Percentiles rank a stretch among this genome's conserved stretches.
These are phyloP conservation scores for Puccinellia tenuiflora DNA, from an alignment of 176 grass and related monocot genomes.

Conservation along the genomic window DNA sequence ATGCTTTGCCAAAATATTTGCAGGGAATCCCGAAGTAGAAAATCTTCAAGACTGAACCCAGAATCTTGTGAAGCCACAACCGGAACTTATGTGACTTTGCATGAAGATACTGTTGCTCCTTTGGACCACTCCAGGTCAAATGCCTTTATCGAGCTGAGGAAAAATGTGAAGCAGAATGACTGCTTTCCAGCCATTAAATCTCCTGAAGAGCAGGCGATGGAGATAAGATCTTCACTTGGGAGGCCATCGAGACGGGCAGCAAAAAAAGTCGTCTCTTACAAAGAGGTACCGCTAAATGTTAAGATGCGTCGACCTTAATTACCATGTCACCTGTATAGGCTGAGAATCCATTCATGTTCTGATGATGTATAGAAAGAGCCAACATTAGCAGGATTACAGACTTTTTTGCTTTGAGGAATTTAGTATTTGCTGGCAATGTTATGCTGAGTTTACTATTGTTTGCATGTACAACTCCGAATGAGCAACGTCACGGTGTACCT, in stretches of 20 bases:
- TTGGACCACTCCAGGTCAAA: not conserved
- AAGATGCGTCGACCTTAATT: constrained; percentile 44
- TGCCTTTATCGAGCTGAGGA: not conserved
- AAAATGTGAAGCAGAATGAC: too few relatives aligned
- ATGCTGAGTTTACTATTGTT: not conserved
- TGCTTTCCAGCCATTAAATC: not conserved
- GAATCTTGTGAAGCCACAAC: not conserved
- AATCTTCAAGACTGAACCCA: constrained; percentile 19
- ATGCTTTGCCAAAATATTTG: not conserved
- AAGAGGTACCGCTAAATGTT: constrained; percentile 42
- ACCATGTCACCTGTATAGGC: not conserved
- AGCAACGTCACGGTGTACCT: too few relatives aligned
- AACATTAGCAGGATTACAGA: not conserved
- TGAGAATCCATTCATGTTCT: not conserved
- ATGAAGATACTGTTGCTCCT: not conserved
- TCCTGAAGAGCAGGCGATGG: not conserved
- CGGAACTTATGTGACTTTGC: not conserved
- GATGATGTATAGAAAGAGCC: not conserved
- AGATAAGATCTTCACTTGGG: constrained; percentile 28
- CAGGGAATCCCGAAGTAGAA: constrained; percentile 24
- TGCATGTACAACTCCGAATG: too few relatives aligned
- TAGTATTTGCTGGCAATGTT: not conserved
- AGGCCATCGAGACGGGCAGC: constrained; percentile 32
- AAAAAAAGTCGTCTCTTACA: constrained; percentile 51
- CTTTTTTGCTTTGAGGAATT: not conserved